Percentiles rank a stretch among this genome's conserved stretches.
Evolutionary conservation across 768 basidiomycete genomes (phyloP).

Genomic region (Naganishia onofrii): DNA sequence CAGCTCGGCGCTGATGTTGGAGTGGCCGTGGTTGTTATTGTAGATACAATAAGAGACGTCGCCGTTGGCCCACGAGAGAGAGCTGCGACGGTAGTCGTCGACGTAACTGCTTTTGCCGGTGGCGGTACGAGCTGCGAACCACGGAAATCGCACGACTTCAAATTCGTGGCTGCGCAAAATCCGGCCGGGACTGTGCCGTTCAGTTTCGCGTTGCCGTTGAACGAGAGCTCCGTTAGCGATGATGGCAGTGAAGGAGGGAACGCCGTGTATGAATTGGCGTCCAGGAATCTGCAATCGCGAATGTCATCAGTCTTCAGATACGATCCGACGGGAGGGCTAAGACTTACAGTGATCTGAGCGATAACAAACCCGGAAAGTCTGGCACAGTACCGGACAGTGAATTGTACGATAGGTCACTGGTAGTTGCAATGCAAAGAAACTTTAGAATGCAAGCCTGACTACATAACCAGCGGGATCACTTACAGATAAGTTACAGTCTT

Average conservation of each 20-base stretch:
- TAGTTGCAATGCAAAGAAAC: background rate
- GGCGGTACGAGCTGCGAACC: slow-evolving; percentile 36
- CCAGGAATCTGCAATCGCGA: slow-evolving; percentile 35
- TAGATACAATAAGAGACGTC: slow-evolving; percentile 13
- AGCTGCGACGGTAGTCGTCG: slow-evolving; percentile 9
- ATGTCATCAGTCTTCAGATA: background rate
- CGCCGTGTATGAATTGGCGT: slow-evolving; percentile 43
- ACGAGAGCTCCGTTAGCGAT: slow-evolving; percentile 41
- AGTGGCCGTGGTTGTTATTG: slow-evolving; percentile 9
- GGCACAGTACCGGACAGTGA: slow-evolving; percentile 43
- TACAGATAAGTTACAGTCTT: slow-evolving; percentile 48
- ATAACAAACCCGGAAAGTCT: slow-evolving; percentile 35
- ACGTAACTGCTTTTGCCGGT: slow-evolving; percentile 21
- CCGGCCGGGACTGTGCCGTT: slow-evolving; percentile 40
- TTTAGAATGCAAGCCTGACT: background rate
- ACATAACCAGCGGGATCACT: background rate
- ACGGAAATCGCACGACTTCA: slow-evolving; percentile 48
- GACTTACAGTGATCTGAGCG: slow-evolving; percentile 45
- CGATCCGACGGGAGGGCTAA: background rate
- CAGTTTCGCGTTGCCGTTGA: slow-evolving; percentile 46
- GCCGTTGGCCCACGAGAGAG: background rate
- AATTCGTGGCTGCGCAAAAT: slow-evolving; percentile 35
- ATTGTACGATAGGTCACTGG: slow-evolving; percentile 52
- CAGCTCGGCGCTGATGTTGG: slow-evolving; percentile 18
- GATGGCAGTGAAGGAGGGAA: slow-evolving; percentile 45